phyloP scores from a whole-genome alignment of 2,329 filamentous ascomycete genomes.

The Pseudopithomyces chartarum region DNA sequence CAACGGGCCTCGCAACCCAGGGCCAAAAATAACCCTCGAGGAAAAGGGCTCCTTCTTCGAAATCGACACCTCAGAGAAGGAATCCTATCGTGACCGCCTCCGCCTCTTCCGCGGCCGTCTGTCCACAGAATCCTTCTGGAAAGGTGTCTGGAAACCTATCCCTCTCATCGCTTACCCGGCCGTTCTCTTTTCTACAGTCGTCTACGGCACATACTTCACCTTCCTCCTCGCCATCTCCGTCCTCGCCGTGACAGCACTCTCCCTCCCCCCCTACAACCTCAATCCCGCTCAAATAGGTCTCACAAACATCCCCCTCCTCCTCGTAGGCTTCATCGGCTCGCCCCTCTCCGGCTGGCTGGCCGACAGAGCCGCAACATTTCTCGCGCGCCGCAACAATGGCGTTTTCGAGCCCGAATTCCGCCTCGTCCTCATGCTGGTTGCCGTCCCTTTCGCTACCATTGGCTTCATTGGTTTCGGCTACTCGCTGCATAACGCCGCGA shows the following conservation, averaged over 20 bases:
- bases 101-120: slow-evolving; percentile 36
- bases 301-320: slow-evolving; percentile 74
- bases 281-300: slow-evolving; percentile 82
- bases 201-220: slow-evolving; percentile 87
- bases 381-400: slow-evolving; percentile 78
- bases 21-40: slow-evolving; percentile 20
- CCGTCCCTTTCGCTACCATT: slow-evolving; percentile 38
- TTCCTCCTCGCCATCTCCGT: slow-evolving; percentile 93
- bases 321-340: slow-evolving; percentile 80
- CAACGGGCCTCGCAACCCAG: slow-evolving; percentile 26
- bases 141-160: slow-evolving; percentile 61
- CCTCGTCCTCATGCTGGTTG: slow-evolving; percentile 40
- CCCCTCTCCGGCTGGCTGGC: slow-evolving; percentile 72
- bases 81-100: slow-evolving; percentile 30
- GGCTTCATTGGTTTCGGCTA: slow-evolving; percentile 51
- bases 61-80: slow-evolving; percentile 23
- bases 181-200: slow-evolving; percentile 79
- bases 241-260: slow-evolving; percentile 84
- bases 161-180: slow-evolving; percentile 83
- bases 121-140: slow-evolving; percentile 39
- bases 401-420: slow-evolving; percentile 93
- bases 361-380: slow-evolving; percentile 71
- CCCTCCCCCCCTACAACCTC: slow-evolving; percentile 81
- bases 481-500: slow-evolving; percentile 34
- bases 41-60: slow-evolving; percentile 31